Base-by-base conservation (phyloP, 202 grass and related monocot species). In the Setaria viridis region DNA sequence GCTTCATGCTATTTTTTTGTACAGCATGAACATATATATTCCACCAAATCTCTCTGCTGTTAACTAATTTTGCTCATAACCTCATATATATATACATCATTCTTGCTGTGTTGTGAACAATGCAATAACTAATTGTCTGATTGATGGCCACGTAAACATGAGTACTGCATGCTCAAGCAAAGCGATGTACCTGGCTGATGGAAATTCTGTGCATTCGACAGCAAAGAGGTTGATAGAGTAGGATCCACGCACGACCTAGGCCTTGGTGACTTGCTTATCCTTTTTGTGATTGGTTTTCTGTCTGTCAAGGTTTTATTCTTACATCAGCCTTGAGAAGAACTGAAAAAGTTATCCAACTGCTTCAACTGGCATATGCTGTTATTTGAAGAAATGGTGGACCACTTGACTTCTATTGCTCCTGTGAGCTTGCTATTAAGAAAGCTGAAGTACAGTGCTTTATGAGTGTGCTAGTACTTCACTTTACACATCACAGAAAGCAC, bases 341-440 rank as follows among this genome's bases (percentile, higher is more conserved):
- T 75, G 75, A 88, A 83, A 1, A 81, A 68, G 30, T 76, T 53
- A 45, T 11, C 11, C 14, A 85, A 62, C 60, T 80, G 30, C 59
- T 73, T 68, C 30, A 80, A 84, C 33, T 67, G 30, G 14, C 6
- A 41, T 30, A 41, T 59, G 19, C 41, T 67, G 29, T 74, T 84
- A 80, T 80, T 72, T 84, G 33, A 80, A 73, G 20, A 58, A 84
- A 56, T 15, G 20, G 29, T 84, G 9, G 62, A 34, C 59, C 57
- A 4, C 41, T 62, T 33, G 42, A 62, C 25, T 16, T 77, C 21
- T 37, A 25, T 59, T 46, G 21, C 83, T 68, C 39, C 9, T 76
- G 54, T 20, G 33, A 74, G 30, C 68, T 59, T 84, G 76, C 47
- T 69, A 68, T 80, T 41, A 74, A 39, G 75, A 87, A 81, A 58